phyloP scores from a whole-genome alignment of 1,139 yeast genomes.

The Zygosaccharomyces pseudobailii region DNA sequence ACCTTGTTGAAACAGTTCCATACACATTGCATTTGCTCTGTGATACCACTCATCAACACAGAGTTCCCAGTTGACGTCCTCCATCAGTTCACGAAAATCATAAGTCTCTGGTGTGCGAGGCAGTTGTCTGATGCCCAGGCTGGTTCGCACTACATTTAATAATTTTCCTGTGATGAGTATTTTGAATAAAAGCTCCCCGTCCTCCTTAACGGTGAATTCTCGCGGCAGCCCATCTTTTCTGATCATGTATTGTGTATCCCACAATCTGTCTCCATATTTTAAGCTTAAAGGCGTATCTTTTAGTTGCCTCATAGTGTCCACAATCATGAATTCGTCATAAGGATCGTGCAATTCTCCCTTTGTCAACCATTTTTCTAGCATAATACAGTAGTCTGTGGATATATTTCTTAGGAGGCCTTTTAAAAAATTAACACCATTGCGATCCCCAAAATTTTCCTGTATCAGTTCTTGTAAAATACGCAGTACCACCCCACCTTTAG shows the following conservation, averaged over 20 bases:
- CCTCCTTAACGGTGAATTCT: slow-evolving; percentile 41
- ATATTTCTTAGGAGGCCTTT: slow-evolving; percentile 51
- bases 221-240: slow-evolving; percentile 71
- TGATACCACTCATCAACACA: slow-evolving; percentile 59
- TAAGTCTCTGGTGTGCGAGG: slow-evolving; percentile 4
- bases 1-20: slow-evolving; percentile 57
- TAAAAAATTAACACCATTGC: slow-evolving; percentile 49
- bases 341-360: slow-evolving; percentile 76
- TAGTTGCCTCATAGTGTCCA: slow-evolving; percentile 34
- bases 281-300: slow-evolving; percentile 36
- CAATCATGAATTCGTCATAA: slow-evolving; percentile 74
- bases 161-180: slow-evolving; percentile 81
- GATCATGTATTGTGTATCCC: slow-evolving; percentile 80
- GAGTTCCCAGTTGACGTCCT: slow-evolving; percentile 54
- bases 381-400: slow-evolving; percentile 58
- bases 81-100: slow-evolving; percentile 39
- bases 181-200: slow-evolving; percentile 37
- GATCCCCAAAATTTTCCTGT: slow-evolving; percentile 62
- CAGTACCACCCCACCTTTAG: slow-evolving; percentile 67
- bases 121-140: slow-evolving; percentile 13
- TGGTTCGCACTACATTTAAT: slow-evolving; percentile 50
- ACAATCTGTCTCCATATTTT: slow-evolving; percentile 64
- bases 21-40: slow-evolving; percentile 61
- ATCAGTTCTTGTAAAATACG: slow-evolving; percentile 57
- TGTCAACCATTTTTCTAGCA: slow-evolving; percentile 74